Percentiles rank a stretch among this genome's conserved stretches.
Conservation (phyloP, 2,329 filamentous ascomycete genomes). For the Cladosporium sp. region DNA sequence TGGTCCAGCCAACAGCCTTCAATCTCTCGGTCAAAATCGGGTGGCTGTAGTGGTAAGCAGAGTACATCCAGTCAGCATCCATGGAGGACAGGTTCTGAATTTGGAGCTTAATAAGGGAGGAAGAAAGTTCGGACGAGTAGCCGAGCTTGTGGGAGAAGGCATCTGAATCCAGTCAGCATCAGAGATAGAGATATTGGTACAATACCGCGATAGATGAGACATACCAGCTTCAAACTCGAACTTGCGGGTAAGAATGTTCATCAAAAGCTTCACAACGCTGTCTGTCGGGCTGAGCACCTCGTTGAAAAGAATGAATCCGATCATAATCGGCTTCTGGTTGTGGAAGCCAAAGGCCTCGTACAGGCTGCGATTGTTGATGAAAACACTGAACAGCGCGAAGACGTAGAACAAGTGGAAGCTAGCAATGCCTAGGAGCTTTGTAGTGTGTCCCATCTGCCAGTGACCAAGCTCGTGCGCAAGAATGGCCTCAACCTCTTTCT, state of each 20-base stretch:
- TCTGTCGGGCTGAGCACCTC: slow-evolving; percentile 95
- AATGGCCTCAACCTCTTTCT: slow-evolving; percentile 89
- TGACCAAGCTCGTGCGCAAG: slow-evolving; percentile 94
- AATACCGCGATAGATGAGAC: slow-evolving; percentile 20
- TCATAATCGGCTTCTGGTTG: slow-evolving; percentile 80
- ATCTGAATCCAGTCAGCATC: slow-evolving; percentile 44
- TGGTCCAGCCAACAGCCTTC: slow-evolving; percentile 83
- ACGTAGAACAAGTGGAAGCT: slow-evolving; percentile 94
- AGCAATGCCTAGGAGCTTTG: slow-evolving; percentile 74
- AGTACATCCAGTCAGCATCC: slow-evolving; percentile 98
- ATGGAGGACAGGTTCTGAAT: slow-evolving; percentile 97
- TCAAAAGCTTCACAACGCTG: slow-evolving; percentile 85
- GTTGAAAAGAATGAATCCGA: slow-evolving; percentile 96
- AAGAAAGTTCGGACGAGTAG: slow-evolving; percentile 76
- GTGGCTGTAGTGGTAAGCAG: slow-evolving; percentile 97
- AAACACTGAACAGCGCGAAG: slow-evolving; percentile 92
- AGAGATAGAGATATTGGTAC: slow-evolving; percentile 8
- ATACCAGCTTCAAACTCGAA: slow-evolving; percentile 91
- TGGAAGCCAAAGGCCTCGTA: slow-evolving; percentile 90
- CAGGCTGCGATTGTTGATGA: slow-evolving; percentile 90
- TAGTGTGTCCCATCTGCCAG: slow-evolving; percentile 95
- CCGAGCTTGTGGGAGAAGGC: slow-evolving; percentile 81
- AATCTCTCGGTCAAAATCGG: slow-evolving; percentile 92
- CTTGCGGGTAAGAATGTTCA: slow-evolving; percentile 91
- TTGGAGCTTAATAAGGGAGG: slow-evolving; percentile 92